Conservation (phyloP, 2,329 filamentous ascomycete species). For the Fusarium chaquense region DNA sequence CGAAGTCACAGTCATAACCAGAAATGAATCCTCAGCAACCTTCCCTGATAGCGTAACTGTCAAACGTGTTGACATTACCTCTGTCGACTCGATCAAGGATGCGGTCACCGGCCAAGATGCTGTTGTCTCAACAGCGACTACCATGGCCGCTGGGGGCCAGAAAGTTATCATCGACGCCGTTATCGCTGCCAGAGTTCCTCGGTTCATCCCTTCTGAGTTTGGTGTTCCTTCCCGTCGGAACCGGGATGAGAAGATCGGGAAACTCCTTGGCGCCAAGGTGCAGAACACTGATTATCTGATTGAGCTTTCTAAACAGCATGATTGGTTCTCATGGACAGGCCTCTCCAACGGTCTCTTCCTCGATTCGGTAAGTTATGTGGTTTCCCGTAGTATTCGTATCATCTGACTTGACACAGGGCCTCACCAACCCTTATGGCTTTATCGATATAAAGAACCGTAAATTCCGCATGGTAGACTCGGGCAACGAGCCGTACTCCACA, state of each 20-base stretch:
- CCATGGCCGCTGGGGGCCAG: not conserved
- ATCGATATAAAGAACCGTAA: slow-evolving; percentile 9
- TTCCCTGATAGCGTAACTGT: not conserved
- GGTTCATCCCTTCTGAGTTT: slow-evolving; percentile 18
- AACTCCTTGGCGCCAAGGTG: not conserved
- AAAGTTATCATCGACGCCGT: slow-evolving; percentile 7
- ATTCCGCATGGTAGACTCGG: slow-evolving; percentile 19
- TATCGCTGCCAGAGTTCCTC: not conserved
- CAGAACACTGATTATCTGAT: slow-evolving; percentile 21
- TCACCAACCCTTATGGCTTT: not conserved
- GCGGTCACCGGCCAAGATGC: slow-evolving; percentile 1
- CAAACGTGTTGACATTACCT: not conserved
- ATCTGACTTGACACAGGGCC: not conserved
- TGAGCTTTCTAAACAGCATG: slow-evolving; percentile 9
- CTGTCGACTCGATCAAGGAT: not conserved
- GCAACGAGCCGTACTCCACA: slow-evolving; percentile 13
- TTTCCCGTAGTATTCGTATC: accelerated
- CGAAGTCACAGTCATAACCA: not conserved
- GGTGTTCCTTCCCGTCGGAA: slow-evolving; percentile 16
- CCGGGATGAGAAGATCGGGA: slow-evolving; percentile 7
- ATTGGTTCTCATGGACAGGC: slow-evolving; percentile 21
- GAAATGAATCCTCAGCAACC: slow-evolving; percentile 4
- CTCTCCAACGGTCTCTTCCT: slow-evolving; percentile 6
- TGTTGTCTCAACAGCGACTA: slow-evolving; percentile 1
- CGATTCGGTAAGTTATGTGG: not conserved